These are phyloP conservation scores for Warburgia ugandensis DNA, from an alignment of 164 flowering plant species.

Conservation along the genomic window DNA sequence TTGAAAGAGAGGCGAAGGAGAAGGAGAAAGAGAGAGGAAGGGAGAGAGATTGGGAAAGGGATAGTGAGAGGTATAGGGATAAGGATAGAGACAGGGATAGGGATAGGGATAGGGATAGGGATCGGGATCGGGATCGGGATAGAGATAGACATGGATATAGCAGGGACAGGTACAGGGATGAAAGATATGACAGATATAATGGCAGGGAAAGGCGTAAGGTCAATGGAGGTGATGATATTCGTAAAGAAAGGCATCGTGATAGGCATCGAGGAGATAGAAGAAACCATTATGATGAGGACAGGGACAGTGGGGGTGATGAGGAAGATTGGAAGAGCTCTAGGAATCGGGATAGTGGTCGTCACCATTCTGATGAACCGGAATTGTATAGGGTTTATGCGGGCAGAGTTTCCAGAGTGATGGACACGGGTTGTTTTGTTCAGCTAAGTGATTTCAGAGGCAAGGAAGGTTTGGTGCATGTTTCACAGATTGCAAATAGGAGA, in stretches of 20 bases:
- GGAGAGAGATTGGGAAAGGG: constrained; percentile 17
- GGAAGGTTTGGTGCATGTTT: constrained; percentile 85
- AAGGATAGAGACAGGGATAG: constrained; percentile 18
- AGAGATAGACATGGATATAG: constrained; percentile 8
- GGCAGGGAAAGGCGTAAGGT: not conserved
- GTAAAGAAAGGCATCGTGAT: not conserved
- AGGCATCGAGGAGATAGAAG: not conserved
- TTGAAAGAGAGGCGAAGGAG: constrained; percentile 41
- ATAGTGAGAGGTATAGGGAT: constrained; percentile 17
- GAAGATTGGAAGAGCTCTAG: constrained; percentile 10
- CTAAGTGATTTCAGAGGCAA: constrained; percentile 61
- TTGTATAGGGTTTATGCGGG: constrained; percentile 66
- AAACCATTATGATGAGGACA: not conserved
- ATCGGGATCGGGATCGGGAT: constrained; percentile 12
- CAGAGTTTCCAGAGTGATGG: constrained; percentile 78
- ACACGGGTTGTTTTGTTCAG: constrained; percentile 73
- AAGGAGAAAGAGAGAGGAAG: constrained; percentile 16
- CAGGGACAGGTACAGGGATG: constrained; percentile 1
- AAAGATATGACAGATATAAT: constrained; percentile 7
- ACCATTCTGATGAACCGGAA: constrained; percentile 46
- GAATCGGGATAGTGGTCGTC: constrained; percentile 12
- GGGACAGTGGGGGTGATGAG: constrained; percentile 7
- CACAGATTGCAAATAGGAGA: constrained; percentile 65
- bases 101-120: constrained; percentile 13
- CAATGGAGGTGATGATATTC: not conserved